Conservation (phyloP, 495 filamentous ascomycete genomes). For the Annulohypoxylon nitens region DNA sequence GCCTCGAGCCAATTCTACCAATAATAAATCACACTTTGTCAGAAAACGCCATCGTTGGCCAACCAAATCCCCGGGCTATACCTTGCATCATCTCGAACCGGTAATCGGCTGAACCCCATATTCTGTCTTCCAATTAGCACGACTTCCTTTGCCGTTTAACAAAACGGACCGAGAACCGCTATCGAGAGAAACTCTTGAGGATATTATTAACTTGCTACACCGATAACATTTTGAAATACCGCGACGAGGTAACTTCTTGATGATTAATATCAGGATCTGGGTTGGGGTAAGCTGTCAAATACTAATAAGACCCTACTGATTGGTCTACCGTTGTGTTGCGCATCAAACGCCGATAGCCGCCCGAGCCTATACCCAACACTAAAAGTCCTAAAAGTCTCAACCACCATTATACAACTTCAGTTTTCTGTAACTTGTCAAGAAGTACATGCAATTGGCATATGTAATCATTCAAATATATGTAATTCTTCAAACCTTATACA, state of each 20-base stretch:
- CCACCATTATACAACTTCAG: background rate
- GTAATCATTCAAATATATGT: background rate
- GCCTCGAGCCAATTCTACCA: slow-evolving; percentile 39
- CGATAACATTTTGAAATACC: background rate
- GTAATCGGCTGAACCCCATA: slow-evolving; percentile 46
- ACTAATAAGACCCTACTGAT: slow-evolving; percentile 1
- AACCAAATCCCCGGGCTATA: slow-evolving; percentile 40
- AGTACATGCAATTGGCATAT: background rate
- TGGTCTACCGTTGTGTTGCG: slow-evolving; percentile 21
- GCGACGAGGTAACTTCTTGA: background rate
- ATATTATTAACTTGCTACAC: slow-evolving; percentile 5
- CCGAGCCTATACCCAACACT: slow-evolving; percentile 14
- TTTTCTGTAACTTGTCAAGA: background rate
- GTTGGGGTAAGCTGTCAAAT: background rate
- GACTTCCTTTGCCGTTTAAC: slow-evolving; percentile 23
- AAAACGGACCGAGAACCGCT: slow-evolving; percentile 40
- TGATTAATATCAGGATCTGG: background rate
- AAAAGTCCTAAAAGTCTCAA: slow-evolving; percentile 11
- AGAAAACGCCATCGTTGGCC: slow-evolving; percentile 50
- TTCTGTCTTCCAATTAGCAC: slow-evolving; percentile 36
- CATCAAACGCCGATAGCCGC: slow-evolving; percentile 36
- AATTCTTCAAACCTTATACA: background rate
- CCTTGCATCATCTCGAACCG: slow-evolving; percentile 48
- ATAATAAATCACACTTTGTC: slow-evolving; percentile 48
- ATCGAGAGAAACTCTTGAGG: background rate